Conservation (phyloP, 1,284 basidiomycete species). For the Tylopilus sp. region DNA sequence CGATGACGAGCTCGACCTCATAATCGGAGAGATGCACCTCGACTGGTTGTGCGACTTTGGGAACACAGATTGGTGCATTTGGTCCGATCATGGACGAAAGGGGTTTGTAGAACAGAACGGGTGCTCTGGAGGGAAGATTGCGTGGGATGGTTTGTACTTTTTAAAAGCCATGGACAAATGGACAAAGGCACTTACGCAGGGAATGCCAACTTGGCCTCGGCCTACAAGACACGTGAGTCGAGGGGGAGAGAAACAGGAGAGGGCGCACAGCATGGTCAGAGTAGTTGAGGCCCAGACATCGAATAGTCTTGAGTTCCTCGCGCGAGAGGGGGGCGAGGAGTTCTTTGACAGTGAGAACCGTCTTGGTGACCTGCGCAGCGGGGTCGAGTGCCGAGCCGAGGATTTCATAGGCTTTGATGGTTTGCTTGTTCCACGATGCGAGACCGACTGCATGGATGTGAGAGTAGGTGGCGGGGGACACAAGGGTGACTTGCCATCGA, state of each 20-base stretch:
- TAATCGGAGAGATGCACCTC: constrained; percentile 77
- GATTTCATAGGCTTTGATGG: constrained; percentile 66
- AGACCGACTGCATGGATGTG: constrained; percentile 53
- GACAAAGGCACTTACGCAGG: constrained; percentile 47
- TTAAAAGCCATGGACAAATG: neutral
- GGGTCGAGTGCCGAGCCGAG: constrained; percentile 62
- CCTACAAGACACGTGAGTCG: constrained; percentile 36
- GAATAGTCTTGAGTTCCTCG: constrained; percentile 61
- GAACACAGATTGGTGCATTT: constrained; percentile 60
- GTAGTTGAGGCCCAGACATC: constrained; percentile 80
- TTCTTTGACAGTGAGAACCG: constrained; percentile 60
- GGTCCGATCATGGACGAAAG: constrained; percentile 68
- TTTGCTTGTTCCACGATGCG: constrained; percentile 48
- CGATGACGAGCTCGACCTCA: constrained; percentile 82
- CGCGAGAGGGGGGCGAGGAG: constrained; percentile 67
- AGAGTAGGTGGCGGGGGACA: neutral
- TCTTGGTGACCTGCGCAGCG: constrained; percentile 55
- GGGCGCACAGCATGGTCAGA: constrained; percentile 66
- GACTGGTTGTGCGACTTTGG: constrained; percentile 63
- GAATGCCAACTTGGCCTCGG: constrained; percentile 57
- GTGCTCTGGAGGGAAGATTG: constrained; percentile 41
- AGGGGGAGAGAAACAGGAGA: neutral
- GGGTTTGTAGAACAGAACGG: constrained; percentile 80
- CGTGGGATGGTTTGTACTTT: neutral
- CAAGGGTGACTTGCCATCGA: constrained; percentile 51